Conservation (phyloP, 2,329 filamentous ascomycete species). For the Corinectria fuckeliana region DNA sequence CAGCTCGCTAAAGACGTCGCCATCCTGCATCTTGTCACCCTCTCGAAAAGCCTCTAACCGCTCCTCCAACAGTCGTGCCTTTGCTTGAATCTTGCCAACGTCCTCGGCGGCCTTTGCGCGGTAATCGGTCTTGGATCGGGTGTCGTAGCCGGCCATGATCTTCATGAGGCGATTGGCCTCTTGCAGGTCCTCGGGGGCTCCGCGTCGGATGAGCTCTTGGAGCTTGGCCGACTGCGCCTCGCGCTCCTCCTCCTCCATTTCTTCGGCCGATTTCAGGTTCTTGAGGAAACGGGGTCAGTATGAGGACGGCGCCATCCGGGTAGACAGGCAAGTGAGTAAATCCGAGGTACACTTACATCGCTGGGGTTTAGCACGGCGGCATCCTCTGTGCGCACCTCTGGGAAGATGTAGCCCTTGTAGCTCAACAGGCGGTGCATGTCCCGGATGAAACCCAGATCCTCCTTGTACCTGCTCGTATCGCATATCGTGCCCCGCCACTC, state of each 20-base stretch:
- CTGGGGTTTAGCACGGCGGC: conserved; percentile 96
- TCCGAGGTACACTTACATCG: conserved; percentile 70
- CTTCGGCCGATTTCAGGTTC: conserved; percentile 95
- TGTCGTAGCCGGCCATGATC: conserved; percentile 98
- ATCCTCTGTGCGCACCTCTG: conserved; percentile 90
- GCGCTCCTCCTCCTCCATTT: conserved; percentile 97
- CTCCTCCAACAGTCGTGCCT: conserved; percentile 90
- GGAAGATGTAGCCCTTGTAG: conserved; percentile 97
- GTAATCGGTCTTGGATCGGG: conserved; percentile 94
- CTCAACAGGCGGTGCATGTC: conserved; percentile 97
- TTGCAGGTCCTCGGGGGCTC: conserved; percentile 89
- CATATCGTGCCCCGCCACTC: conserved; percentile 99
- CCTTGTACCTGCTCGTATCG: conserved; percentile 96
- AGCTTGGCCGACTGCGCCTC: conserved; percentile 98
- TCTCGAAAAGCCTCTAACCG: conserved; percentile 84
- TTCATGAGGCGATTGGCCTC: conserved; percentile 99
- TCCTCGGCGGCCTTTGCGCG: conserved; percentile 97
- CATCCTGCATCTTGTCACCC: conserved; percentile 77
- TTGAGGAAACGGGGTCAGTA: conserved; percentile 45
- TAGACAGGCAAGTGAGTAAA: no score
- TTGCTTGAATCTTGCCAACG: conserved; percentile 92
- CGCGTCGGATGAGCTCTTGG: conserved; percentile 92
- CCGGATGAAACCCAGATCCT: conserved; percentile 92
- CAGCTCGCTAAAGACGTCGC: conserved; percentile 80
- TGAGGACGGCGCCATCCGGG: no score